Conservation (phyloP, 2,329 filamentous ascomycete genomes). For the Fusarium neocosmosporiellum region DNA sequence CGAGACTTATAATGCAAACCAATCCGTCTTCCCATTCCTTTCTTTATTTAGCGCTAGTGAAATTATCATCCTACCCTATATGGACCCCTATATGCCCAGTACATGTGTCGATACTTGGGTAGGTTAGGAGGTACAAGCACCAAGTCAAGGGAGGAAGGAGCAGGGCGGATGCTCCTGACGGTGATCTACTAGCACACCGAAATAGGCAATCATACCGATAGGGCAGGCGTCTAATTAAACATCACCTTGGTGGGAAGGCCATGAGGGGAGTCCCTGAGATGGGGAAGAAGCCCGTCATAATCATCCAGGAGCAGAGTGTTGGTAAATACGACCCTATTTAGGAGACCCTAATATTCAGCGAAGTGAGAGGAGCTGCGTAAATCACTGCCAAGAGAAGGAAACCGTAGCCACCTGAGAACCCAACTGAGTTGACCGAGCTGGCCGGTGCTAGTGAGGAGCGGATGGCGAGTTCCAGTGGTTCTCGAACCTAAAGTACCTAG, state of each 20-base stretch:
- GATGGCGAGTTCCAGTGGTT: background rate
- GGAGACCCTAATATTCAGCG: too few relatives aligned
- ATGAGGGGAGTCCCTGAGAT: background rate
- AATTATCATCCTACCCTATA: background rate
- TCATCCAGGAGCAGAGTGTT: background rate
- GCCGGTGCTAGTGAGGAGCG: background rate
- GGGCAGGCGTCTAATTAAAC: background rate
- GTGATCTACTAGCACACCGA: background rate
- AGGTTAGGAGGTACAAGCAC: background rate
- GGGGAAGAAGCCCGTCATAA: background rate
- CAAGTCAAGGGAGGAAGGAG: background rate
- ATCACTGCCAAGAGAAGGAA: background rate
- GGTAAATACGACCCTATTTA: background rate
- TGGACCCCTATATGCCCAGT: background rate
- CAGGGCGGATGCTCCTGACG: background rate
- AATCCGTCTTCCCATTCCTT: background rate
- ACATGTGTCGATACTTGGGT: background rate
- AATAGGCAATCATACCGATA: background rate
- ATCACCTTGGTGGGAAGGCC: background rate
- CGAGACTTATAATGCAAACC: background rate
- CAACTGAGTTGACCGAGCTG: background rate
- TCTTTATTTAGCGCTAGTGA: background rate
- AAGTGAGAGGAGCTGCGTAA: fast-evolving
- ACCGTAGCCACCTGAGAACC: too few relatives aligned
- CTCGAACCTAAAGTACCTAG: background rate